Base-by-base conservation (phyloP, 2,329 filamentous ascomycete species). In the Monilinia aucupariae region DNA sequence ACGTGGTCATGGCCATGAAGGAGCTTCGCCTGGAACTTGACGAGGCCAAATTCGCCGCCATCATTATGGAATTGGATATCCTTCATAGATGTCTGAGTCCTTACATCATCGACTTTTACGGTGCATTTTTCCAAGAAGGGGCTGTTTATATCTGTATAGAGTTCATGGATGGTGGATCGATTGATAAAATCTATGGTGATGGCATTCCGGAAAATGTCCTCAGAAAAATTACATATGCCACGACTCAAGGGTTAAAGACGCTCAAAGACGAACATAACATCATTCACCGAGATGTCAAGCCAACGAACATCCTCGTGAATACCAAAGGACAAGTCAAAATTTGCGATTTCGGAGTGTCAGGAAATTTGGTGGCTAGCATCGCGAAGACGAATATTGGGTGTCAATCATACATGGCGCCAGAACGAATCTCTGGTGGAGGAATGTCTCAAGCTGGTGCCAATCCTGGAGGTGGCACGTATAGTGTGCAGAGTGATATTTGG, bases 131-230 rank as follows among this genome's bases (percentile, higher is more conserved):
- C 81, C 94, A 99, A 74, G 94, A 99, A 78, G 93, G 94, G 34
- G 94, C 94, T 0, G 94, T 99, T 1, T 99, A 99, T 76, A 97
- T 99, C 75, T 99, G 94, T 77, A 96, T 99, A 75, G 94, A 99
- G 77, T 96, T 92, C 77, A 99, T 99, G 94, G 92, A 99, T 74
- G 94, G 94, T 53, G 94, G 94, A 9, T 97, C 92, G 47, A 92
- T 97, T 73, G 94, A 99, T 80, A 97, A 97, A 76, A 78, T 99
- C 15, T 99, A 99, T 75, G 84, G 84, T 13, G 91, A 92, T 64
- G 94, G 94, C 51, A 88, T 99, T 12, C 92, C 94, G 0, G 94
- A 99, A 74, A 85, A 84, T 49, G 87, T 99, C 0, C 78, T 99
- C 59, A 86, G 87, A 61, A 97, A 97, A 75, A 94, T 99, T 67